These are phyloP conservation scores for Trichoderma afroharzianum DNA, from an alignment of 2,329 filamentous ascomycete genomes.

Conservation along the genomic window DNA sequence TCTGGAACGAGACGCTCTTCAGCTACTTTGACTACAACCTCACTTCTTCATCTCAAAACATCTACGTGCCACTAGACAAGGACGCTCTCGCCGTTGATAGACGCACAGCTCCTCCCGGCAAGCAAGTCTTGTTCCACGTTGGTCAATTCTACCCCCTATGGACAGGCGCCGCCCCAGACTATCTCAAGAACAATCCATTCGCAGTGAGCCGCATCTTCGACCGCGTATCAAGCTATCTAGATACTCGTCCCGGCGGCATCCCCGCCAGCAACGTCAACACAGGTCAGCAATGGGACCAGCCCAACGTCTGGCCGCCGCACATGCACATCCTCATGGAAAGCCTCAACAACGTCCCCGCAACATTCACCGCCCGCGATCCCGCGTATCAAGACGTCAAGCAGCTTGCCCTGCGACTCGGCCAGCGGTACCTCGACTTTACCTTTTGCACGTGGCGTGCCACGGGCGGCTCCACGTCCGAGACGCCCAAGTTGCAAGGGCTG, in stretches of 20 bases:
- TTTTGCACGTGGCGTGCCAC: slow-evolving; percentile 70
- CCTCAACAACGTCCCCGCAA: slow-evolving; percentile 56
- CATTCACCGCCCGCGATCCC: slow-evolving; percentile 50
- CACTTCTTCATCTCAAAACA: slow-evolving; percentile 53
- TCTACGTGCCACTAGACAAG: slow-evolving; percentile 49
- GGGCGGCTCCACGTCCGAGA: slow-evolving; percentile 55
- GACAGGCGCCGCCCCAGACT: slow-evolving; percentile 58
- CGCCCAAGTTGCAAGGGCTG: slow-evolving; percentile 48
- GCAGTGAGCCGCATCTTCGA: slow-evolving; percentile 53
- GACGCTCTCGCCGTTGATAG: slow-evolving; percentile 33
- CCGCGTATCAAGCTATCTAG: slow-evolving; percentile 52
- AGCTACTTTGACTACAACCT: slow-evolving; percentile 69
- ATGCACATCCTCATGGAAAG: slow-evolving; percentile 62
- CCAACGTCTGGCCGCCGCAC: slow-evolving; percentile 66
- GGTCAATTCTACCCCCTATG: slow-evolving; percentile 67
- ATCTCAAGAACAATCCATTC: slow-evolving; percentile 55
- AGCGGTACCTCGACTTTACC: slow-evolving; percentile 63
- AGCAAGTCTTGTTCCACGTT: slow-evolving; percentile 55
- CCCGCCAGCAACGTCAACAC: slow-evolving; percentile 59
- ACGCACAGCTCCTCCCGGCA: slow-evolving; percentile 47
- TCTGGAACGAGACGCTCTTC: slow-evolving; percentile 62
- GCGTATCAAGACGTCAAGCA: slow-evolving; percentile 52
- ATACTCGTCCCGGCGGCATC: slow-evolving; percentile 52
- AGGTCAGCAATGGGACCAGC: slow-evolving; percentile 67
- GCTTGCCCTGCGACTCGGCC: slow-evolving; percentile 56